Evolutionary conservation across 2,329 filamentous ascomycete genomes (phyloP), one percentile per base, ranked within the genome.

Genomic region (Coleophoma crateriformis): DNA sequence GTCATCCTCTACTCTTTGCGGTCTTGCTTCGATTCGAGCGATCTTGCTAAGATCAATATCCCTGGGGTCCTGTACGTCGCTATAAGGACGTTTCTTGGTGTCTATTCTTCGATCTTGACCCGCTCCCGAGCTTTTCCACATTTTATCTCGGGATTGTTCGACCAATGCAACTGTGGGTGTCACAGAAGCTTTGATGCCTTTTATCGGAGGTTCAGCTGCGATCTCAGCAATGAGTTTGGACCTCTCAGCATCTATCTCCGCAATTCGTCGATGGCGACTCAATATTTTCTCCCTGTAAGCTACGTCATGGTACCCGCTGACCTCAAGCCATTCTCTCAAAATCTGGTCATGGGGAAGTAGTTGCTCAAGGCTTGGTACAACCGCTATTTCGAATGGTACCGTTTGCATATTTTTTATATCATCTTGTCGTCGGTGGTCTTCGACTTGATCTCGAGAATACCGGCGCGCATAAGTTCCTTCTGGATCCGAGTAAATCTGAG

Each of bases 261-360:
- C 61, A 50, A 67, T 55, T 33, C 54, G 50, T 41, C 63, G 56
- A 40, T 58, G 57, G 37, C 55, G 54, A 44, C 52, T 53, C 20
- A 66, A 46, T 34, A 60, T 61, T 51, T 63, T 64, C 38, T 54
- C 54, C 54, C 67, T 63, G 44, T 67, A 66, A n/a, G 50, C 49
- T 37, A 48, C 48, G 56, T 68, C 63, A 52, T 67, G 58, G 50
- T 61, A 69, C 3, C 62, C 60, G 22, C 66, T 68, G 19, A 66
- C 56, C 12, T 64, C 57, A 37, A 69, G 51, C 65, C 67, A 69
- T 48, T 67, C 63, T 54, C 58, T 61, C 33, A 69, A 49, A 47
- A 68, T 63, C 34, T 58, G 49, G 39, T 66, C 56, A 47, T 55
- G 47, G 33, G 54, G 50, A 33, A 66, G 46, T 14, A 63, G 5